These are phyloP conservation scores for Plasmodium yoelii DNA, from an alignment of 169 alveolate species.

Conservation along the genomic window DNA sequence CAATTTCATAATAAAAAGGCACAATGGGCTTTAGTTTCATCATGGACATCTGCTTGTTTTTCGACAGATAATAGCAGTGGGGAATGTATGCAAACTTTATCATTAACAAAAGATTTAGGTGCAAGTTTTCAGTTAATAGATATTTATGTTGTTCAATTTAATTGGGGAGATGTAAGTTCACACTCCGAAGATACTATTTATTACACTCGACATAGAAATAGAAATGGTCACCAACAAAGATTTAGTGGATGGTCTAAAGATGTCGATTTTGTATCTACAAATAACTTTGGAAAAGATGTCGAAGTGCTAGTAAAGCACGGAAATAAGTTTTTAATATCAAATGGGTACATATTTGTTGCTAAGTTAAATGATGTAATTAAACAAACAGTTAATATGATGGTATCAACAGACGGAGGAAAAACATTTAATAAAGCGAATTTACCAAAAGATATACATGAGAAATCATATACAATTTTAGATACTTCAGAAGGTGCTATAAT, in stretches of 20 bases:
- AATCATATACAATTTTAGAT: slow-evolving; percentile 95
- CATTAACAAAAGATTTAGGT: slow-evolving; percentile 91
- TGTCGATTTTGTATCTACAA: slow-evolving; percentile 91
- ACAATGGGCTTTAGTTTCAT: slow-evolving; percentile 89
- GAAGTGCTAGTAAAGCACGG: slow-evolving; percentile 91
- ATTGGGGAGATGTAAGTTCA: slow-evolving; percentile 91
- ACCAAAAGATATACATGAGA: slow-evolving; percentile 94
- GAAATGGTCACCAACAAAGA: slow-evolving; percentile 90
- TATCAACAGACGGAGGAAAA: slow-evolving; percentile 91
- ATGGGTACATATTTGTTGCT: slow-evolving; percentile 96
- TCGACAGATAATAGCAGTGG: slow-evolving; percentile 78
- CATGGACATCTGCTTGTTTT: slow-evolving; percentile 91
- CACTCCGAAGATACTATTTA: slow-evolving; percentile 81
- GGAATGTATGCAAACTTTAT: slow-evolving; percentile 91
- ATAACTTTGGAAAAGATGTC: slow-evolving; percentile 91
- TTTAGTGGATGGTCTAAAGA: slow-evolving; percentile 93
- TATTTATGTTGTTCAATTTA: slow-evolving; percentile 92
- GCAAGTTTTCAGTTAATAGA: slow-evolving; percentile 85
- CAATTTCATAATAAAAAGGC: slow-evolving; percentile 88
- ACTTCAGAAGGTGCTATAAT: slow-evolving; percentile 97
- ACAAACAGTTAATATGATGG: slow-evolving; percentile 94
- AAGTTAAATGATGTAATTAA: slow-evolving; percentile 85
- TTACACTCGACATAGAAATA: slow-evolving; percentile 82
- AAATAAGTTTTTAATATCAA: slow-evolving; percentile 93
- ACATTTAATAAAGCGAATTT: slow-evolving; percentile 91